Percentiles rank a stretch among this genome's conserved stretches.
These are phyloP conservation scores for Camellia oleifera DNA, from an alignment of 179 eudicot species.

Conservation along the genomic window DNA sequence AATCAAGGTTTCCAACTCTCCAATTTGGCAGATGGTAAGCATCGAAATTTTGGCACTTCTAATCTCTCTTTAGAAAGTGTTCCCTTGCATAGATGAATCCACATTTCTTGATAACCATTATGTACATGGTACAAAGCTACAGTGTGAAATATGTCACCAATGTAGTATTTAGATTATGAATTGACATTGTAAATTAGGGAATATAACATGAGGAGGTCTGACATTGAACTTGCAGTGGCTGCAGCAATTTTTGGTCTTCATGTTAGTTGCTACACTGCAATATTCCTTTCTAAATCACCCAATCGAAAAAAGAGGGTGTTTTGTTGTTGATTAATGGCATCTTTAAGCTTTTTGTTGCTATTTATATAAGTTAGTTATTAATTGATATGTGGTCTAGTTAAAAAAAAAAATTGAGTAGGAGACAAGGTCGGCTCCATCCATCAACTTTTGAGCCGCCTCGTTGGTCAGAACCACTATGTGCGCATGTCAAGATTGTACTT, in stretches of 20 bases:
- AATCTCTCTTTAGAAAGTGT: constrained; percentile 42
- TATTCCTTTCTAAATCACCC: neutral
- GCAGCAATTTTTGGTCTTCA: constrained; percentile 36
- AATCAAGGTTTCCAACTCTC: constrained; percentile 66
- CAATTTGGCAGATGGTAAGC: constrained; percentile 90
- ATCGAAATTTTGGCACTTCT: constrained; percentile 80
- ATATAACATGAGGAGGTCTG: neutral
- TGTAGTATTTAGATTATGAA: neutral
- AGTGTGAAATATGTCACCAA: neutral
- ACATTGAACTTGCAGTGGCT: constrained; percentile 6
- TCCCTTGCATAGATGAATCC: constrained; percentile 28
- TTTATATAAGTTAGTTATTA: no score
- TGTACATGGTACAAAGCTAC: constrained; percentile 8
- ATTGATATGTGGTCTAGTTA: no score
- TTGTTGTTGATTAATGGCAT: neutral
- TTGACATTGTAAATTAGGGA: neutral
- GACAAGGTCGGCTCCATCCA: no score
- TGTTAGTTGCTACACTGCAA: constrained; percentile 25
- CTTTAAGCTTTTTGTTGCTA: no score
- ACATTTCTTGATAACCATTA: neutral
- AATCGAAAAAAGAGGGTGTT: neutral
- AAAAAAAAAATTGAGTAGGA: no score
- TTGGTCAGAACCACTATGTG: no score
- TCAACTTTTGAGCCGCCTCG: no score
- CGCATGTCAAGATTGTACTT: no score